phyloP scores from a whole-genome alignment of 140 eudicot genomes.

The Senecio squalidus region DNA sequence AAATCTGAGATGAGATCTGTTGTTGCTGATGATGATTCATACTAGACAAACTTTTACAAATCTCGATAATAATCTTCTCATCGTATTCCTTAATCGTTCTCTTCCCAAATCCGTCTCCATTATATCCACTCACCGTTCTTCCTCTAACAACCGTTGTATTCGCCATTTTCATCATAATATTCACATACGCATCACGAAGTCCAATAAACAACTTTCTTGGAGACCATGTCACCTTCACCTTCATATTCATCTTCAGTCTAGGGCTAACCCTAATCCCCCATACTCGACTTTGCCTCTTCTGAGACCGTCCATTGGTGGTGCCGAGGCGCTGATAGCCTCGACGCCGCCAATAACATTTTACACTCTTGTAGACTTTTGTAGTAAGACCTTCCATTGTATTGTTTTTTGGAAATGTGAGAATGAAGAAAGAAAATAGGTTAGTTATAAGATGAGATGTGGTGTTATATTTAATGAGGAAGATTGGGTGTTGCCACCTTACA shows the following conservation, averaged over 20 bases:
- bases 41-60: constrained; percentile 26
- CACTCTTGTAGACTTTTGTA: constrained; percentile 23
- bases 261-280: constrained; percentile 17
- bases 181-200: constrained; percentile 37
- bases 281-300: neutral
- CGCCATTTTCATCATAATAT: constrained; percentile 29
- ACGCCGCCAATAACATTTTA: constrained; percentile 26
- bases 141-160: constrained; percentile 28
- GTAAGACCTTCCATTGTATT: constrained; percentile 41
- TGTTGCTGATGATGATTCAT: constrained; percentile 4
- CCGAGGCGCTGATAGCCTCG: constrained; percentile 33
- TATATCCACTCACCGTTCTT: constrained; percentile 13
- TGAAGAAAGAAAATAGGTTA: neutral
- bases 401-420: neutral
- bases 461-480: constrained; percentile 18
- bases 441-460: neutral
- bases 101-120: constrained; percentile 32
- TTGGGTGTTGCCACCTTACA: constrained; percentile 20
- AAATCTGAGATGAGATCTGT: constrained; percentile 15
- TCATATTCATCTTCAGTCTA: constrained; percentile 20
- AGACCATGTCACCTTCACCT: constrained; percentile 9
- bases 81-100: constrained; percentile 19
- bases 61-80: constrained; percentile 31
- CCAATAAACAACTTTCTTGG: constrained; percentile 21
- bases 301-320: neutral